Evolutionary conservation across 148 eudicot genomes (phyloP).

Genomic region (Dysphania ambrosioides): DNA sequence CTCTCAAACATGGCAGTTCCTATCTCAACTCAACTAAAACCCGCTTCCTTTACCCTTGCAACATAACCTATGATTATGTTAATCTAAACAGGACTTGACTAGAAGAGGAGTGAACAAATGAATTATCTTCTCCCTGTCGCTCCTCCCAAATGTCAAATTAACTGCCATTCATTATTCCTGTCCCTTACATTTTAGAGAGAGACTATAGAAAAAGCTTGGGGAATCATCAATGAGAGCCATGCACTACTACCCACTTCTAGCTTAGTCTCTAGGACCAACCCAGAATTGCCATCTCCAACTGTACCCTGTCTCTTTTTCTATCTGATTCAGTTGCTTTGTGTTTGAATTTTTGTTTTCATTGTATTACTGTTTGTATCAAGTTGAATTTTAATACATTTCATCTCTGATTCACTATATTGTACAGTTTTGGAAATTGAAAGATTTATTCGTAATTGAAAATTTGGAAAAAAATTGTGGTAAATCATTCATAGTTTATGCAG

Average conservation of each 20-base stretch:
- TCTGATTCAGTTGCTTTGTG: not conserved
- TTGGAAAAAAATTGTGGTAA: too few relatives aligned
- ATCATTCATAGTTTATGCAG: too few relatives aligned
- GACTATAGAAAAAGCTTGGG: not conserved
- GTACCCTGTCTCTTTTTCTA: slow-evolving; percentile 1
- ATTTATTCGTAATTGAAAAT: not conserved
- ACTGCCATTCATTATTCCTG: not conserved
- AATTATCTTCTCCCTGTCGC: slow-evolving; percentile 6
- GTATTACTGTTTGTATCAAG: not conserved
- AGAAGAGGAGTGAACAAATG: too few relatives aligned
- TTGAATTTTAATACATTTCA: not conserved
- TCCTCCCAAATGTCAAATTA: not conserved
- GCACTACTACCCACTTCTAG: slow-evolving; percentile 25
- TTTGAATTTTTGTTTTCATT: not conserved
- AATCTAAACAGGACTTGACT: too few relatives aligned
- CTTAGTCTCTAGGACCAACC: slow-evolving; percentile 17
- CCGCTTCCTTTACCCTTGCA: too few relatives aligned
- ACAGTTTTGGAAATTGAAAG: not conserved
- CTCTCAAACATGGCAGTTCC: too few relatives aligned
- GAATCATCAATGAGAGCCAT: slow-evolving; percentile 27
- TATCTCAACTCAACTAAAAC: too few relatives aligned
- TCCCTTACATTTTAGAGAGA: not conserved
- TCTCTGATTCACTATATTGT: not conserved
- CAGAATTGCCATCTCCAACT: not conserved
- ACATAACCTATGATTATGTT: too few relatives aligned